Base-by-base conservation (phyloP, 192 early-diverging fungal species). In the Podila verticillata region DNA sequence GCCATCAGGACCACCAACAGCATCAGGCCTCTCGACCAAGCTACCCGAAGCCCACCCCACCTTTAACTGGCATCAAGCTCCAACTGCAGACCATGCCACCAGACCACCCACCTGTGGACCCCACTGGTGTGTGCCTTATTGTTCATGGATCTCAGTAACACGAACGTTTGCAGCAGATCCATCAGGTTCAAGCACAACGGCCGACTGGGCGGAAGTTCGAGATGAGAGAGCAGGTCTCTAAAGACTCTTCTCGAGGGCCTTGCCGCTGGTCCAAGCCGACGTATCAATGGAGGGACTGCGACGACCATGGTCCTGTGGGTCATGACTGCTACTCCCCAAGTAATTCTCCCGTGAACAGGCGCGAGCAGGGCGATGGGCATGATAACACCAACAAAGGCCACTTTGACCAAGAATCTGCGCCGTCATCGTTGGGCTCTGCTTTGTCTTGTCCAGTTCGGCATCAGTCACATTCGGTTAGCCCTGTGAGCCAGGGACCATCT, bases 41-140 rank as follows among this genome's bases (percentile, higher is more conserved):
- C 20, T 54, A 54, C 24, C 22, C 51, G 6, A n/a, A 54, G 2
- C 24, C 51, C 6, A 54, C 9, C n/a, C 10, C 51, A 30, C 60
- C 29, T 8, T 22, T 19, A 63, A 67, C 48, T 56, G 65, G 54
- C 7, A 31, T 80, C 56, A 80, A 80, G 57, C 31, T 72, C 29
- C 69, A 80, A 8, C 9, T 80, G 20, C 69, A 80, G 61, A 68
- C 39, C 9, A 80, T 80, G 77, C 77, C 77, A 28, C 77, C 77
- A 63, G 77, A 80, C 39, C 77, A 80, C n/a, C 77, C 77, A 3
- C 15, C 69, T 2, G 62, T 80, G 17, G 77, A 80, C 12, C 64
- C 69, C 0, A 36, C 54, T 29, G 77, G 77, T 29, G 77, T 80
- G 1, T 80, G 77, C 30, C 77, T 70, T 17, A 72, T 80, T 65